Conservation (phyloP, 108 stramenopile species). For the Epipyxis sp. region DNA sequence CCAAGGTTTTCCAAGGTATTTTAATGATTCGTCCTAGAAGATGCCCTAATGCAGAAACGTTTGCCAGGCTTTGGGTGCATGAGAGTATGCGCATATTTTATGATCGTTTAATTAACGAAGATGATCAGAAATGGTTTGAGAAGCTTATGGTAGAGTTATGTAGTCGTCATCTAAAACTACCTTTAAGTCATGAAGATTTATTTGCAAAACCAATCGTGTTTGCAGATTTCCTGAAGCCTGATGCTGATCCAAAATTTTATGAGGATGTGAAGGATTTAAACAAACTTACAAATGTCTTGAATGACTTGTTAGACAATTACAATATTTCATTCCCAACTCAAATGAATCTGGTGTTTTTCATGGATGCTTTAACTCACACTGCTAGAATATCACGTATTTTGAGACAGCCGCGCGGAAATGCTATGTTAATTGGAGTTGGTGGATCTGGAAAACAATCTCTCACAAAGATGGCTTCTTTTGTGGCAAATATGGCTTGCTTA, state of each 20-base stretch:
- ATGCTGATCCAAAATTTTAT: conserved; percentile 51
- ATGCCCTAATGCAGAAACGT: conserved; percentile 44
- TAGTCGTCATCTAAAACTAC: conserved; percentile 40
- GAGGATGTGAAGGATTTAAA: conserved; percentile 45
- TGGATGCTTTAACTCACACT: conserved; percentile 59
- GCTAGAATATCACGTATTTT: conserved; percentile 58
- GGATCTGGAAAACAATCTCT: conserved; percentile 63
- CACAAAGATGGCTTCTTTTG: conserved; percentile 56
- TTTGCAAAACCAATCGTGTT: conserved; percentile 51
- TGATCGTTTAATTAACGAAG: conserved; percentile 58
- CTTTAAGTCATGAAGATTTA: conserved; percentile 48
- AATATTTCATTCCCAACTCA: conserved; percentile 56
- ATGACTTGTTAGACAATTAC: conserved; percentile 64
- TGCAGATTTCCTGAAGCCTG: conserved; percentile 55
- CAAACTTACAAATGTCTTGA: conserved; percentile 44
- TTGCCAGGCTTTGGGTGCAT: conserved; percentile 58
- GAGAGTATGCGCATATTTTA: conserved; percentile 62
- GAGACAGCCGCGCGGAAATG: conserved; percentile 64
- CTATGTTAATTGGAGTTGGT: conserved; percentile 66
- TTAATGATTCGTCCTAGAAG: conserved; percentile 51
- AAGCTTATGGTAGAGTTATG: conserved; percentile 52
- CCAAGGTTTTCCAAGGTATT: conserved; percentile 67
- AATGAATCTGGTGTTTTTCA: conserved; percentile 66
- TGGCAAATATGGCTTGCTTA: conserved; percentile 53
- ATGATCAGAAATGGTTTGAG: conserved; percentile 64